Evolutionary conservation across 768 basidiomycete species (phyloP).

Genomic region (Trametes villosa): DNA sequence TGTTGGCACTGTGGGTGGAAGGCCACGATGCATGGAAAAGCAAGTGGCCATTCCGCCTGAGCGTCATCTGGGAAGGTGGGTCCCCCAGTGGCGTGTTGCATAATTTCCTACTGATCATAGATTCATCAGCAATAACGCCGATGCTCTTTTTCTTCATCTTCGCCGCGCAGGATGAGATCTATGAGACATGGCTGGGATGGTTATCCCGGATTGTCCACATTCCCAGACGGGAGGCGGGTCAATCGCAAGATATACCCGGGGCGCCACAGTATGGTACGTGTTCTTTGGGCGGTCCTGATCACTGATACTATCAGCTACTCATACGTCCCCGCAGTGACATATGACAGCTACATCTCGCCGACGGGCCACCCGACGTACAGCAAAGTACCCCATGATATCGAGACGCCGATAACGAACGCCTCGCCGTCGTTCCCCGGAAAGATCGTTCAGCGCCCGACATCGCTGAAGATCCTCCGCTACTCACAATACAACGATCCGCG

Average conservation of each 20-base stretch:
- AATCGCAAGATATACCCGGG: background rate
- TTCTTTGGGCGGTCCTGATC: background rate
- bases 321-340: constrained; percentile 1
- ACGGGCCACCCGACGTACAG: background rate
- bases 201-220: constrained; percentile 1
- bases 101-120: background rate
- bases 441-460: background rate
- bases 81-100: background rate
- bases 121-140: constrained; percentile 19
- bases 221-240: background rate
- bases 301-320: too few relatives aligned
- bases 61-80: constrained; percentile 31
- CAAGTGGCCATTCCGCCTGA: background rate
- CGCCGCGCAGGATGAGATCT: constrained; percentile 30
- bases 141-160: constrained; percentile 29
- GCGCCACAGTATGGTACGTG: constrained; percentile 11
- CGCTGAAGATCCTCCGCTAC: background rate
- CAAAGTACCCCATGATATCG: constrained; percentile 7
- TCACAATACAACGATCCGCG: background rate
- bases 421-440: background rate
- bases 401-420: background rate
- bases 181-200: constrained; percentile 25
- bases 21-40: background rate
- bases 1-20: constrained; percentile 24
- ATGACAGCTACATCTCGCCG: constrained; percentile 16